phyloP scores from a whole-genome alignment of 305 asterid species.

The Caryopteris hybrid region DNA sequence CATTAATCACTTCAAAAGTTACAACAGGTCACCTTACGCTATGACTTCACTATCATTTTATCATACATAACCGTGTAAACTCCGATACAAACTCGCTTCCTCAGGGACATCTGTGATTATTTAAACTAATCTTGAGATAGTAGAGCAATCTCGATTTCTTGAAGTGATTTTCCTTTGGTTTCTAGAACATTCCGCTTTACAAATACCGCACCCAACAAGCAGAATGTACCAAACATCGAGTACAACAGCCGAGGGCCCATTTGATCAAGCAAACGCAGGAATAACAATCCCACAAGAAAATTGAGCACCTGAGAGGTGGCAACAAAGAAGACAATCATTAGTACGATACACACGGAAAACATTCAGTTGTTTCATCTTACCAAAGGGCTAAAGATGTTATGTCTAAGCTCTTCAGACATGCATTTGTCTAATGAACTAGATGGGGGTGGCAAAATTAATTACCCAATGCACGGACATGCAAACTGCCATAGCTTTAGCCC shows the following conservation, averaged over 20 bases:
- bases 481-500: constrained; percentile 93
- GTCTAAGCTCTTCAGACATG: background rate
- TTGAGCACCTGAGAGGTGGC: constrained; percentile 52
- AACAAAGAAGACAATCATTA: background rate
- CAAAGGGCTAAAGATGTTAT: no score
- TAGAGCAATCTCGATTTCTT: constrained; percentile 92
- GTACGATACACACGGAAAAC: no score
- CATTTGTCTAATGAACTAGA: background rate
- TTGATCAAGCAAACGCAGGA: constrained; percentile 73
- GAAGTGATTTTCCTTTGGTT: constrained; percentile 91
- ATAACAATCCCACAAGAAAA: constrained; percentile 79
- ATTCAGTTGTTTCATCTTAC: no score
- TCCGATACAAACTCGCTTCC: background rate
- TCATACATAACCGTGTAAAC: background rate
- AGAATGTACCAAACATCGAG: constrained; percentile 63
- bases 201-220: constrained; percentile 66
- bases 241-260: constrained; percentile 71
- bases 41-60: no score
- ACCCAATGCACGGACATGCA: constrained; percentile 97
- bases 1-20: no score
- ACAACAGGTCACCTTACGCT: no score
- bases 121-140: constrained; percentile 54
- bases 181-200: constrained; percentile 75
- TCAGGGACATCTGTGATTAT: no score
- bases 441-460: constrained; percentile 18